Conservation (phyloP, 345 rosid species). For the Boechera retrofracta region DNA sequence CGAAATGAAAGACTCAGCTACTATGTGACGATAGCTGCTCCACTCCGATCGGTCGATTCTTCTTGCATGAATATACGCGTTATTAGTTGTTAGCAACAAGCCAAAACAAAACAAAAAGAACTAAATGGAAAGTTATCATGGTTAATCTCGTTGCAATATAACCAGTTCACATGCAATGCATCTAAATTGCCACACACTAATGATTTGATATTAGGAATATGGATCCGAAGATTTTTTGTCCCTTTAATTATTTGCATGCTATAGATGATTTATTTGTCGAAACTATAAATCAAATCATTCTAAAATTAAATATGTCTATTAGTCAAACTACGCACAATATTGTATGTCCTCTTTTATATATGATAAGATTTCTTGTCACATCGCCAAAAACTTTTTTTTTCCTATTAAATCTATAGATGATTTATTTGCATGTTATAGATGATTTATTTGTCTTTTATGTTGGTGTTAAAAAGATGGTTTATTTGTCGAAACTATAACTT, state of each 20-base stretch:
- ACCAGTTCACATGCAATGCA: constrained; percentile 39
- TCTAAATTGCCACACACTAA: constrained; percentile 29
- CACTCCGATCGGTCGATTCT: not conserved
- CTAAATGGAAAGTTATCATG: not conserved
- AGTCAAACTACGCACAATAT: not conserved
- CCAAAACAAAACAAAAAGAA: not conserved
- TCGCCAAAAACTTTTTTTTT: not conserved
- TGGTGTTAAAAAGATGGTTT: not conserved
- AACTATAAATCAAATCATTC: not conserved
- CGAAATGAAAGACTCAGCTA: not conserved
- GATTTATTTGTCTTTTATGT: not conserved
- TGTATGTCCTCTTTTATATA: not conserved
- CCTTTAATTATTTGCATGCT: constrained; percentile 27
- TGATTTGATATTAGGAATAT: constrained; percentile 27
- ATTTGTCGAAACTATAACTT: not conserved
- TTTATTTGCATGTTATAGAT: constrained; percentile 22
- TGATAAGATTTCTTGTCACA: not conserved
- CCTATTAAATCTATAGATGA: not conserved
- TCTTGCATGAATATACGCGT: constrained; percentile 27
- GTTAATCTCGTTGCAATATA: constrained; percentile 11
- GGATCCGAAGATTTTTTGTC: constrained; percentile 35
- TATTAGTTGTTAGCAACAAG: constrained; percentile 16
- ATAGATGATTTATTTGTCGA: constrained; percentile 7
- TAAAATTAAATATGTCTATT: not conserved
- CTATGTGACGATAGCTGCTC: not conserved